Percentiles rank a stretch among this genome's conserved stretches.
Conservation (phyloP, 116 monocot species). For the Iris pallida region DNA sequence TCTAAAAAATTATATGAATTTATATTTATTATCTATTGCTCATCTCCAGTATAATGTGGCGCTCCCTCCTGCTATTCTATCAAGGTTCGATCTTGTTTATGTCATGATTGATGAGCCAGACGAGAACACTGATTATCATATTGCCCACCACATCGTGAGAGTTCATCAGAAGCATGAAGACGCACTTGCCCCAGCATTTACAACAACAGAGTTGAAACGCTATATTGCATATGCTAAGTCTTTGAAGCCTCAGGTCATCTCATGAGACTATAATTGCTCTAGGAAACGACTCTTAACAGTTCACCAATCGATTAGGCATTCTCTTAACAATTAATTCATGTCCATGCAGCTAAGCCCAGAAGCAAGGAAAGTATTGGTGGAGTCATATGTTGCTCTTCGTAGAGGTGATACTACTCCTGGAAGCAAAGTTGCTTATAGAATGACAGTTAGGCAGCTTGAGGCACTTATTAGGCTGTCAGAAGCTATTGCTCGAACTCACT, state of each 20-base stretch:
- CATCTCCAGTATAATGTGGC: constrained; percentile 90
- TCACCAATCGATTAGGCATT: no score
- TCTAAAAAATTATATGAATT: neutral
- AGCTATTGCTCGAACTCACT: constrained; percentile 84
- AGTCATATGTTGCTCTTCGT: constrained; percentile 90
- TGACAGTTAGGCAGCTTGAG: constrained; percentile 97
- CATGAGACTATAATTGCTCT: neutral
- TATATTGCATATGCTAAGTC: constrained; percentile 87
- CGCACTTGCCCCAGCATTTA: constrained; percentile 90
- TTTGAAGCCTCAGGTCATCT: constrained; percentile 74
- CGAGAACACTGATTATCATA: constrained; percentile 87
- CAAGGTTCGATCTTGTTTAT: constrained; percentile 96
- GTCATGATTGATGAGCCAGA: constrained; percentile 99
- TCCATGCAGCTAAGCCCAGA: constrained; percentile 69
- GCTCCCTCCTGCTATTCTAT: constrained; percentile 94
- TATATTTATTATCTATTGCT: neutral
- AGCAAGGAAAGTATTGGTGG: constrained; percentile 79
- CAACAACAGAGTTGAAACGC: constrained; percentile 78
- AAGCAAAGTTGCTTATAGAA: constrained; percentile 93
- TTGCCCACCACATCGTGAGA: constrained; percentile 97
- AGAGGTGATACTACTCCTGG: constrained; percentile 86
- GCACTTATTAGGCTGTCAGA: constrained; percentile 93
- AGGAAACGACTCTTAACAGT: neutral
- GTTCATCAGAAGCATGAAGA: constrained; percentile 91
- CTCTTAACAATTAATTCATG: neutral